Percentiles rank a stretch among this genome's conserved stretches.
Conservation (phyloP, 306 rosid species). For the Prunus davidiana region DNA sequence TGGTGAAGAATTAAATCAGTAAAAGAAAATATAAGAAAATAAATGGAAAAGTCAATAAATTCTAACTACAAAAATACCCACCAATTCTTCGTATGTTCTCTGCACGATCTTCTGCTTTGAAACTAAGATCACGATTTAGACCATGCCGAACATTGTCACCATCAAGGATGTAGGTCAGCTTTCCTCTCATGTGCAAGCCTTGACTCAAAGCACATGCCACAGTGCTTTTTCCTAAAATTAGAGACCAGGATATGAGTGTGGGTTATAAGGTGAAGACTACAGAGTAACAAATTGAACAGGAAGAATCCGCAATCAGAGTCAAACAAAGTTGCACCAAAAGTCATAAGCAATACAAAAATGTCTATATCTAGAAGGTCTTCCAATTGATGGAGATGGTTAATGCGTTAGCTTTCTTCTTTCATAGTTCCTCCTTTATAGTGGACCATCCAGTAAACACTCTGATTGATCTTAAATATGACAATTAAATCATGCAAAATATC, state of each 20-base stretch:
- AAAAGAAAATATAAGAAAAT: background rate
- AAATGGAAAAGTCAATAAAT: background rate
- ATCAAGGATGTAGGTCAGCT: conserved; percentile 79
- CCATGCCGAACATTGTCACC: conserved; percentile 99
- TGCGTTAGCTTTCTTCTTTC: background rate
- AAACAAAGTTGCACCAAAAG: background rate
- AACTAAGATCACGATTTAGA: conserved; percentile 84
- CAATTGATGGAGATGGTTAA: background rate
- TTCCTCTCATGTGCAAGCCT: conserved; percentile 74
- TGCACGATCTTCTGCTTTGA: conserved; percentile 81
- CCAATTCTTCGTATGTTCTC: conserved; percentile 95
- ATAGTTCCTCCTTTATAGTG: background rate
- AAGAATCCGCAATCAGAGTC: background rate
- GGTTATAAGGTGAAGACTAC: background rate
- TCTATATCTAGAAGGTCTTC: background rate
- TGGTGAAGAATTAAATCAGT: conserved; percentile 1
- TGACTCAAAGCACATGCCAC: conserved; percentile 89
- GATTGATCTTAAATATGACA: background rate
- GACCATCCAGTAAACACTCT: background rate
- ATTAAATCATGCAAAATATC: background rate
- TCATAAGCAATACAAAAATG: background rate
- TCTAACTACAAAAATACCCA: conserved; percentile 25
- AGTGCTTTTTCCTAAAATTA: conserved; percentile 83
- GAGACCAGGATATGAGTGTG: conserved; percentile 25
- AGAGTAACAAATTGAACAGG: background rate